Evolutionary conservation across 2,329 filamentous ascomycete species (phyloP), one percentile per base, ranked within the genome.

Genomic region (Xylariaceae sp.): DNA sequence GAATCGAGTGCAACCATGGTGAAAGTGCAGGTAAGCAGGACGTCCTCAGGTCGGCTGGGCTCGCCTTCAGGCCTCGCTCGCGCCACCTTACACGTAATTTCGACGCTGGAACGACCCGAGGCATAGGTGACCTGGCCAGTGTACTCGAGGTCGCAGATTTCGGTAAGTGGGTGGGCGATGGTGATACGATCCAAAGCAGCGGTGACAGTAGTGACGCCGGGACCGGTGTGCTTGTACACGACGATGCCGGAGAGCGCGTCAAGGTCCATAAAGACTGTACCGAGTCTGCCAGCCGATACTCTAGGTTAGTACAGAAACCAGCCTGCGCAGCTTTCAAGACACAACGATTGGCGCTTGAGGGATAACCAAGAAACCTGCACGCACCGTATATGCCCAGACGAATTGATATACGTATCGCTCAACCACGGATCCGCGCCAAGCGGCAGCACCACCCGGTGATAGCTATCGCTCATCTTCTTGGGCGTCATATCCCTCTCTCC

Each of bases 1-100:
- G 83, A 82, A 52, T 88, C 79, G 9, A 88, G 66, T 2, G 83
- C 85, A 0, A 88, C 85, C 85, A 89, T 88, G 1, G 84, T 88
- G 55, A 87, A 87, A 6, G 81, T 69, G 50, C 69, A 72, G 0
- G 68, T 72, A 2, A 72, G 57, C 30, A 72, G 54, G 9, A 69
- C 61, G 37, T 72, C 69, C 38, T 71, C 67, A 0, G 67, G 66
- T 34, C 56, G 63, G 55, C 66, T 68, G 0, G 64, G 63, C 52
- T 84, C 70, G 18, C 81, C 83, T 39, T 76, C 66, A 24, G 71
- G 66, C 1, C 81, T 76, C 0, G 78, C 83, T 55, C 83, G 85
- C 7, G 83, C 81, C 15, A 89, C 83, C 57, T 86, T 81, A 50
- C 86, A 76, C 0, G 83, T 86, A 8, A 89, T 81, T 52, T 89